phyloP scores from a whole-genome alignment of 164 flowering plant genomes.

The Berberis vulgaris region DNA sequence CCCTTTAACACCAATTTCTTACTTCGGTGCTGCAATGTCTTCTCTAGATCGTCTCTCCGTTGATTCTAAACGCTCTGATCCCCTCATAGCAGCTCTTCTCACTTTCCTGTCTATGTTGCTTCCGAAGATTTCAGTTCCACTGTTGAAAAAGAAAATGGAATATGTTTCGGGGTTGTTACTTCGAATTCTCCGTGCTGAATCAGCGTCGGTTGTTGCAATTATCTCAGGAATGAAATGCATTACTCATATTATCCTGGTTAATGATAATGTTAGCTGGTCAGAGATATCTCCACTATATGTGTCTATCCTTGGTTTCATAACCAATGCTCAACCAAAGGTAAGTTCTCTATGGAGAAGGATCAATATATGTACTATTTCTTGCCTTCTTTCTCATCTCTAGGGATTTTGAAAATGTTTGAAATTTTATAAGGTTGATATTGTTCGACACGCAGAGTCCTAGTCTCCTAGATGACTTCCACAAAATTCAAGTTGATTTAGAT shows the following conservation, averaged over 20 bases:
- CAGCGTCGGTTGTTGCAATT: slow-evolving; percentile 17
- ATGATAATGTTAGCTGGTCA: slow-evolving; percentile 40
- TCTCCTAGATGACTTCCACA: not conserved
- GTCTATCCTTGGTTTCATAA: slow-evolving; percentile 34
- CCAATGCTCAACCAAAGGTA: slow-evolving; percentile 63
- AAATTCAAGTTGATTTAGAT: no score
- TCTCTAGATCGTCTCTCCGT: slow-evolving; percentile 47
- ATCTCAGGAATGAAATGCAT: slow-evolving; percentile 51
- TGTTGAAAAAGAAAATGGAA: slow-evolving; percentile 39
- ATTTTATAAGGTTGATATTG: not conserved
- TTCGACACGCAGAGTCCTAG: not conserved
- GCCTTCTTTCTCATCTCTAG: not conserved
- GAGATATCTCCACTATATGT: slow-evolving; percentile 37
- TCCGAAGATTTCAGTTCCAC: slow-evolving; percentile 29
- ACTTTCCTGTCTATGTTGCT: slow-evolving; percentile 40
- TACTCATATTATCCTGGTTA: slow-evolving; percentile 31
- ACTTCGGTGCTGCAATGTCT: slow-evolving; percentile 55
- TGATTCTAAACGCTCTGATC: slow-evolving; percentile 20
- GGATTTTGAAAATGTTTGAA: not conserved
- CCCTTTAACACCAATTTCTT: slow-evolving; percentile 49
- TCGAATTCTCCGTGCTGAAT: slow-evolving; percentile 20
- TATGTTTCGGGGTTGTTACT: slow-evolving; percentile 26
- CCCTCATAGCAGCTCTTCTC: slow-evolving; percentile 39
- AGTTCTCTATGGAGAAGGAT: not conserved
- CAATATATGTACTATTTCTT: not conserved